Base-by-base conservation (phyloP, 2,329 filamentous ascomycete species). In the Bimuria novae-zelandiae region DNA sequence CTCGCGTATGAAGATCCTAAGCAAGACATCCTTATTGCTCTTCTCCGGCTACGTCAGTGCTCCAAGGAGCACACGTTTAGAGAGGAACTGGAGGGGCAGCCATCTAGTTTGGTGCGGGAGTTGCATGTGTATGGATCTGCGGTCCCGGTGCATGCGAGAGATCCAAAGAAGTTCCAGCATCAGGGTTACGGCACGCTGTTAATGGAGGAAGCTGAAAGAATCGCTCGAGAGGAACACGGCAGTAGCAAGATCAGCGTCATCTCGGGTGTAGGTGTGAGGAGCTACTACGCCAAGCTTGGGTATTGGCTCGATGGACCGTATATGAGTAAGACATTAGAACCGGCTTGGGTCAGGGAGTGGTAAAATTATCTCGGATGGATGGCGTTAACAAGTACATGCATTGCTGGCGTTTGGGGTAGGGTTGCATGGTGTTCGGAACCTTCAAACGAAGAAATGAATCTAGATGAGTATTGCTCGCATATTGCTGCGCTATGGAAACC, bases 191-290 rank as follows among this genome's bases (percentile, higher is more conserved):
- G 94, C 42, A 99, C 94, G 1, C 75, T 99, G 56, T 71, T 99
- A 61, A 99, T 99, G 95, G 93, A 97, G 70, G 93, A 97, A 77
- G 95, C 94, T 0, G 94, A 97, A 77, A 83, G 92, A 46, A 99
- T 99, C 60, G 93, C 95, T 0, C 84, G 90, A 50, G 89, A 97
- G 60, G 94, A 99, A 76, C 94, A 99, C 69, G 89, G 92, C 5
- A 97, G 92, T 64, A 82, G 83, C 55, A 99, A 99, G 81, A 91
- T 99, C 51, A 94, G 90, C 69, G 92, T 99, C 61, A 99, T 99
- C 56, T 96, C 92, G n/a, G 94, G 94, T 25, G 92, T 99, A 7
- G 94, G 94, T 11, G 95, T 97, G 16, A 82, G 94, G 68, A 95
- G 90, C 69, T 99, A 99, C 73, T 99, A 99, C 72, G 87, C 84